Evolutionary conservation across 306 rosid species (phyloP).

Genomic region (Hippophae rhamnoides): DNA sequence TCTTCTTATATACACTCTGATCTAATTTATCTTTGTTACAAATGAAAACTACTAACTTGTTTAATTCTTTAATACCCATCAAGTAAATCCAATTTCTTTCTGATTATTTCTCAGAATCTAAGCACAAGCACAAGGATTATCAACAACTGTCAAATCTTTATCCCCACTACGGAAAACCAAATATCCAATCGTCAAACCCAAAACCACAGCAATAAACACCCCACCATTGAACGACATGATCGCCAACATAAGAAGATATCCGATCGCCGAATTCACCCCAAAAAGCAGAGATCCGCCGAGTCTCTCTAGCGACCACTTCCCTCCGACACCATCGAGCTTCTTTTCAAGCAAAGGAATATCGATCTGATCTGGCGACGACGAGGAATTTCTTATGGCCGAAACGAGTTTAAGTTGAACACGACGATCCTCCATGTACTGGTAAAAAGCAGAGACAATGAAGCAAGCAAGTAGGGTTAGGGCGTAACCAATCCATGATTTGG

Average conservation of each 20-base stretch:
- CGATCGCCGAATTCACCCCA: conserved; percentile 75
- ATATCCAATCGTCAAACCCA: too few relatives aligned
- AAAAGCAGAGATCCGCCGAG: conserved; percentile 54
- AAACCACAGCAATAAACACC: too few relatives aligned
- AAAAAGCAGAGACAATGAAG: conserved; percentile 48
- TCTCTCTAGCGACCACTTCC: conserved; percentile 21
- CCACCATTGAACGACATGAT: too few relatives aligned
- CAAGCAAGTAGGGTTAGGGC: conserved; percentile 54
- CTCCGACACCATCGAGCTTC: conserved; percentile 11
- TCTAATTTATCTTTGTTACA: too few relatives aligned
- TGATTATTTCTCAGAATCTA: conserved; percentile 4
- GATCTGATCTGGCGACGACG: conserved; percentile 30
- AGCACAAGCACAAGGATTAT: conserved; percentile 73
- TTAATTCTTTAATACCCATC: too few relatives aligned
- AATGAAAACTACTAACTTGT: too few relatives aligned
- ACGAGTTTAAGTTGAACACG: conserved; percentile 54
- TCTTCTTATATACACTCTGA: too few relatives aligned
- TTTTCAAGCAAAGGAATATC: conserved; percentile 40
- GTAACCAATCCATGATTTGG: conserved; percentile 60
- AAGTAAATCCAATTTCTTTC: neutral
- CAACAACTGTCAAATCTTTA: too few relatives aligned
- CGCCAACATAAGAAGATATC: conserved; percentile 38
- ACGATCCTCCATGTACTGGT: conserved; percentile 64
- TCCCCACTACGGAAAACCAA: too few relatives aligned
- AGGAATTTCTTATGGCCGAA: conserved; percentile 13